Evolutionary conservation across 2,329 filamentous ascomycete genomes (phyloP), one percentile per base, ranked within the genome.

Genomic region (Cladosporium sp.): DNA sequence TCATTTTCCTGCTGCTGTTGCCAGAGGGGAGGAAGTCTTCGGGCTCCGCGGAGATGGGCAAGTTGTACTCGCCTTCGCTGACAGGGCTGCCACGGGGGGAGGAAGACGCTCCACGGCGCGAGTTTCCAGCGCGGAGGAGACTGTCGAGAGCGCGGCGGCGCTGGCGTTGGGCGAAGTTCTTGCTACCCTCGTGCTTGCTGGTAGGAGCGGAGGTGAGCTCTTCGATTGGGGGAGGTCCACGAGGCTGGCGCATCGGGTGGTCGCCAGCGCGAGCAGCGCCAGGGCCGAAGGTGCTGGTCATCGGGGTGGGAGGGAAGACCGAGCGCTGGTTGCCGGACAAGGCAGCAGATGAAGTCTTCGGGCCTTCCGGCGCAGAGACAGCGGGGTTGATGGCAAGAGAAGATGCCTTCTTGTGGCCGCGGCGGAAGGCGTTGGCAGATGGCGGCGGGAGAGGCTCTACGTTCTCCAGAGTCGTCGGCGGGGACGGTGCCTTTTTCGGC

Each of bases 161-260:
- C 64, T 95, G 91, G 55, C 93, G 90, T 50, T 90, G 84, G 9
- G 88, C 87, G 72, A 99, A 99, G 75, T 99, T 99, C 82, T 96
- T 77, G 83, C 92, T 96, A 19, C 92, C 93, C 69, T 97, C 92
- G 57, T 92, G 83, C 73, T 90, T 96, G 59, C 89, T 85, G 7
- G 92, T 97, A 1, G 93, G 93, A 72, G 91, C 93, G 17, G 85
- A 80, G 64, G 86, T 82, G 54, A 99, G 83, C 73, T 99, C 93
- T 59, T 99, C 93, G 44, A 97, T 79, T 12, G 88, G 84, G 12
- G 93, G 93, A 19, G 93, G 93, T 4, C 91, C 91, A 57, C 90
- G 89, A 47, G 93, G 93, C 71, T 99, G 93, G 53, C 93, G 90
- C 47, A 89, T 74, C 7, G 93, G 93, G 67, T 99, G 93, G 72